Percentiles rank a stretch among this genome's conserved stretches.
phyloP scores from a whole-genome alignment of 2,329 filamentous ascomycete species.

The Hypoxylon sp. region DNA sequence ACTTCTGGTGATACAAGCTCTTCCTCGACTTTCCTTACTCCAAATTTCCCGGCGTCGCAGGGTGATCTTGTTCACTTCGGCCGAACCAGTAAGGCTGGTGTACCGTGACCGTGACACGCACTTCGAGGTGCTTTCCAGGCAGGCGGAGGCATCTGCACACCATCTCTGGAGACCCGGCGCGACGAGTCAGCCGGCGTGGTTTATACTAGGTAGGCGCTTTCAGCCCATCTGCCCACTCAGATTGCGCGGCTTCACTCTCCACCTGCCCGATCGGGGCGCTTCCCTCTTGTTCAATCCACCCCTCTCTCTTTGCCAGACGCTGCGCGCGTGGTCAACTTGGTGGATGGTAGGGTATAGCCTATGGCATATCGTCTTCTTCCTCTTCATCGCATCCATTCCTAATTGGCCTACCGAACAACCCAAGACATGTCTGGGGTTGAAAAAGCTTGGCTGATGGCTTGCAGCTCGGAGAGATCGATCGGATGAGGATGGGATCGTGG shows the following conservation, averaged over 20 bases:
- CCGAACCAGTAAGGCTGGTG: conserved; percentile 26
- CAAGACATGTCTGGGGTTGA: neutral
- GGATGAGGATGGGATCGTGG: conserved; percentile 26
- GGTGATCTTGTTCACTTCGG: conserved; percentile 3
- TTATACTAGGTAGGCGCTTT: neutral
- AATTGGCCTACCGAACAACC: neutral
- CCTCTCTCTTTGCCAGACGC: neutral
- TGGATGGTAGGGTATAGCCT: neutral
- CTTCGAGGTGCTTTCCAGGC: neutral
- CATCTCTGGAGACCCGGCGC: neutral
- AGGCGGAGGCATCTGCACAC: conserved; percentile 8
- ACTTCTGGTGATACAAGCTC: conserved; percentile 19
- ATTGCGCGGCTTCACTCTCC: conserved; percentile 22
- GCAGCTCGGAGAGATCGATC: conserved; percentile 24
- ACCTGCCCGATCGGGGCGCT: conserved; percentile 36
- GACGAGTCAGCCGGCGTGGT: conserved; percentile 7
- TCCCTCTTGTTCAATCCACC: conserved; percentile 1
- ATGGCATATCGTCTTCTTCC: neutral
- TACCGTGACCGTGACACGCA: conserved; percentile 19
- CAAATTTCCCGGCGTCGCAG: neutral
- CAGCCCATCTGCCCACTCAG: conserved; percentile 25
- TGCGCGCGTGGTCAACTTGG: conserved; percentile 24
- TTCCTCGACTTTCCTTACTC: neutral
- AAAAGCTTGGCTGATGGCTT: conserved; percentile 6
- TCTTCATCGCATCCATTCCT: neutral